Conservation (phyloP, 139 green algal genomes). For the Diplosphaera chodatii region DNA sequence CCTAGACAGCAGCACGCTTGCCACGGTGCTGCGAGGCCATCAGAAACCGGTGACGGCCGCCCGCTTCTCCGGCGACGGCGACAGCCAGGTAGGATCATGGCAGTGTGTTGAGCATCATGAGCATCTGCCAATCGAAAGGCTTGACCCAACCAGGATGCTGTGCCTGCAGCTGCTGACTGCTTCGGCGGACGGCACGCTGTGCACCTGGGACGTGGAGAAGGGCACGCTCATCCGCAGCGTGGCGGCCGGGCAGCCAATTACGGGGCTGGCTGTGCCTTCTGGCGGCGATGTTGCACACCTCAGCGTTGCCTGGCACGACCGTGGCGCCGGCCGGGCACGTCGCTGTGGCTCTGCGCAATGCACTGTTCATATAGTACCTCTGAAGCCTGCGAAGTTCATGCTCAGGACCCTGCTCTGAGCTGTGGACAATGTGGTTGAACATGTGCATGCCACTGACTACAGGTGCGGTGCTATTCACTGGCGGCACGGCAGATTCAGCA, state of each 20-base stretch:
- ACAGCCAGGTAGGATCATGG: background rate
- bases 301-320: background rate
- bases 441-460: no score
- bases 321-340: no score
- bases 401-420: no score
- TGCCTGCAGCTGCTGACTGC: background rate
- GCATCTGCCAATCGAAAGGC: no score
- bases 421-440: no score
- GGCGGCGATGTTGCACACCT: background rate
- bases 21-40: background rate
- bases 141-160: no score
- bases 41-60: background rate
- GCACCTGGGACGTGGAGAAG: background rate
- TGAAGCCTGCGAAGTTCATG: background rate
- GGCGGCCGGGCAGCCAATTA: background rate
- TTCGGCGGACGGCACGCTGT: background rate
- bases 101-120: no score
- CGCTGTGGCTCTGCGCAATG: no score
- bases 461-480: background rate
- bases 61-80: background rate
- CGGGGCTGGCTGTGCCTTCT: background rate
- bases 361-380: no score
- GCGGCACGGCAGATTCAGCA: background rate
- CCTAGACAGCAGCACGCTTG: background rate
- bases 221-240: background rate